Conservation (phyloP, 2,329 filamentous ascomycete genomes). For the Lojkania enalia region DNA sequence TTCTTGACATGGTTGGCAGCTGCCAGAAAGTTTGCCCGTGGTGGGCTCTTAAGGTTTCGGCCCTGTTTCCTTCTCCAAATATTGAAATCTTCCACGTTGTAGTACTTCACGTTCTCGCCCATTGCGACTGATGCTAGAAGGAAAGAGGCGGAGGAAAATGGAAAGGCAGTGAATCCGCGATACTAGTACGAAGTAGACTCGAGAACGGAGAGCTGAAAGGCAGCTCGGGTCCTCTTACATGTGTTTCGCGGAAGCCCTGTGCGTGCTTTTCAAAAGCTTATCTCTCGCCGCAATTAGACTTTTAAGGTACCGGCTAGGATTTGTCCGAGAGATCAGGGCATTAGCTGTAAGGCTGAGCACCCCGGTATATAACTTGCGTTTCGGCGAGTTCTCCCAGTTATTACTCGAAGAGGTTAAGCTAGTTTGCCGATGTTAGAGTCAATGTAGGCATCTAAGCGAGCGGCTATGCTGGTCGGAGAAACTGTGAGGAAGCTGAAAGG, state of each 20-base stretch:
- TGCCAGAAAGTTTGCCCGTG: slow-evolving; percentile 31
- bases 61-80: slow-evolving; percentile 25
- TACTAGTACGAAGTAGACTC: too few relatives aligned
- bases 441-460: neutral
- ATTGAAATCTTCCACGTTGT: slow-evolving; percentile 30
- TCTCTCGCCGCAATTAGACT: too few relatives aligned
- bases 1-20: slow-evolving; percentile 32
- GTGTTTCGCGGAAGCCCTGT: too few relatives aligned
- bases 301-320: too few relatives aligned
- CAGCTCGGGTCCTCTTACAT: too few relatives aligned
- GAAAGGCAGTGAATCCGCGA: neutral
- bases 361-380: neutral
- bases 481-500: neutral
- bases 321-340: neutral
- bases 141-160: neutral
- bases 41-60: slow-evolving; percentile 21
- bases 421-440: neutral
- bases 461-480: too few relatives aligned
- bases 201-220: too few relatives aligned
- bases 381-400: neutral
- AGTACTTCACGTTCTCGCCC: slow-evolving; percentile 24
- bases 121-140: slow-evolving; percentile 14
- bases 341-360: neutral
- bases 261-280: too few relatives aligned
- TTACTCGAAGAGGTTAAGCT: neutral